Evolutionary conservation across 768 basidiomycete species (phyloP), one percentile per base, ranked within the genome.

Genomic region (Suillus cothurnatus): DNA sequence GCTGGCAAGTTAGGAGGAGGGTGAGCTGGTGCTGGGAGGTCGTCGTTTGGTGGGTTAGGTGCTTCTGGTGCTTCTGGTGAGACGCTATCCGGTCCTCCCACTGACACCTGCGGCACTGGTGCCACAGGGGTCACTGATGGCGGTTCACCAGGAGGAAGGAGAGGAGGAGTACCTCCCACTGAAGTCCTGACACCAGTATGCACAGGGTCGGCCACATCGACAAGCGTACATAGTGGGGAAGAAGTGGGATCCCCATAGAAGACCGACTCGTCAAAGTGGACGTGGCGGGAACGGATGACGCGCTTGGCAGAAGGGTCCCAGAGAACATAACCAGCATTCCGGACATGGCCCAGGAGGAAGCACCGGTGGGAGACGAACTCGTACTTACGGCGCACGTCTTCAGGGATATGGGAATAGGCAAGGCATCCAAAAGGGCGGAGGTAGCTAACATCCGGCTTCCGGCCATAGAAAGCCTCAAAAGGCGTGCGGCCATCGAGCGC

Each of bases 391-490:
- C n/a, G 12, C 0, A 28, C 39, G 36, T 39, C 34, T 1, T 60
- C 36, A 0, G 36, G 58, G 6, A 39, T 15, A 12, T 60, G 58
- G 0, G 36, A 9, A 15, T 60, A 60, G 28, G 58, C 58, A 12
- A 60, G 26, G 5, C 64, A 71, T 0, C 75, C 69, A 43, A 75
- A 77, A 19, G 68, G 65, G 0, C 63, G 68, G 1, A 77, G 64
- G 2, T 65, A 62, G 8, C 70, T 32, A 0, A 77, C 57, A 39
- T 71, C 67, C 0, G 75, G 74, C 56, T 75, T 75, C 15, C 53
- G 12, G 0, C 73, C 70, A 38, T 67, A 67, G 38, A 72, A 71
- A 0, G 61, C 70, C 39, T 77, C 71, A 14, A 71, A 64, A 2
- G 76, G 75, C 0, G 74, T 76, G 2, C 56, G 70, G 4, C 49